phyloP scores from a whole-genome alignment of 208 protist genomes.

The Balamuthia mandrillaris region DNA sequence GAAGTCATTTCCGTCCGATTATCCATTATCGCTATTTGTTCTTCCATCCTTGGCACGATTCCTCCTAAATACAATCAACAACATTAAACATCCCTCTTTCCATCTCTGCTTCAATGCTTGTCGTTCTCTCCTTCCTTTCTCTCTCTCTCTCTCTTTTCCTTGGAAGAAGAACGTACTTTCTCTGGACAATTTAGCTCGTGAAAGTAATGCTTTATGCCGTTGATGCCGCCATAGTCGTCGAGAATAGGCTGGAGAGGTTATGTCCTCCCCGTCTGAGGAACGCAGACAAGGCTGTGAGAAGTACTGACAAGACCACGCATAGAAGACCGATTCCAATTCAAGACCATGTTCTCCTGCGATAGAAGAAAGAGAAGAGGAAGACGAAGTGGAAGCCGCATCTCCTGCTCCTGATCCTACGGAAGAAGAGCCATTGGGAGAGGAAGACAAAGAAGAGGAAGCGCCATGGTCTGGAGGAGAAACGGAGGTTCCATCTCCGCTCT shows the following conservation, averaged over 20 bases:
- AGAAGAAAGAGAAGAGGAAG: not conserved
- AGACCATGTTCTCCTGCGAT: too few species aligned
- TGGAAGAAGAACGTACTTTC: not conserved
- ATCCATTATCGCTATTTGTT: slow-evolving; percentile 52
- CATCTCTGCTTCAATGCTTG: not conserved
- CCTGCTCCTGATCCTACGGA: not conserved
- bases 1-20: slow-evolving; percentile 40
- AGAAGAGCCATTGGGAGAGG: not conserved
- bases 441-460: not conserved
- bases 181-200: slow-evolving; percentile 14
- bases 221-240: slow-evolving; percentile 47
- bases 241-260: slow-evolving; percentile 17
- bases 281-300: slow-evolving; percentile 37
- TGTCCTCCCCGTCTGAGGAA: slow-evolving; percentile 45
- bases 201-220: slow-evolving; percentile 41
- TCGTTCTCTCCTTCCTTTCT: not conserved
- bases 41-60: slow-evolving; percentile 32
- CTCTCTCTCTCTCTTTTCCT: not conserved
- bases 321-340: slow-evolving; percentile 37
- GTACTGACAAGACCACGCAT: slow-evolving; percentile 58
- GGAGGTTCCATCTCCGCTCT: too few species aligned
- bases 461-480: too few species aligned
- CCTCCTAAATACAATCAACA: not conserved
- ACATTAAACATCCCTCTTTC: not conserved
- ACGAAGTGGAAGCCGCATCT: not conserved